phyloP scores from a whole-genome alignment of 768 basidiomycete species.

The Mycena vulgaris region DNA sequence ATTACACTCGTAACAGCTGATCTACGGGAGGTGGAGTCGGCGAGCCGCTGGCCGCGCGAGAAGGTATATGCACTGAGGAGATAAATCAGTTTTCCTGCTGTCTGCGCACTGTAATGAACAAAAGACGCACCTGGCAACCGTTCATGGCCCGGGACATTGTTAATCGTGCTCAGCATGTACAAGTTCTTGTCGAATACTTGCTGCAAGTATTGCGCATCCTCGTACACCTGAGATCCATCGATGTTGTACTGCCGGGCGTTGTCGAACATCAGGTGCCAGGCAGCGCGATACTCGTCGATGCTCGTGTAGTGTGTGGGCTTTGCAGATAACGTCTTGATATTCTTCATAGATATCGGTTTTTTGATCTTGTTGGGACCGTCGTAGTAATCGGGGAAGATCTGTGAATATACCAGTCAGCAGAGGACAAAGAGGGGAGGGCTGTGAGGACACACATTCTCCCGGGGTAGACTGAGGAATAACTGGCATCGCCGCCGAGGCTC shows the following conservation, averaged over 20 bases:
- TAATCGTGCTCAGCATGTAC: not conserved
- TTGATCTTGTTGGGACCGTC: not conserved
- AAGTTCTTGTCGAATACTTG: not conserved
- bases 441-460: slow-evolving; percentile 1
- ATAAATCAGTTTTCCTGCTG: not conserved
- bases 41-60: not conserved
- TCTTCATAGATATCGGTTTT: slow-evolving; percentile 6
- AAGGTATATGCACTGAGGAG: not conserved
- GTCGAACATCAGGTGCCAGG: slow-evolving; percentile 15
- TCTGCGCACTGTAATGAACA: not conserved
- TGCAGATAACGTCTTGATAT: not conserved
- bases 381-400: slow-evolving; percentile 7
- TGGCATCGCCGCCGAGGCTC: not conserved
- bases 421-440: not conserved
- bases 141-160: not conserved
- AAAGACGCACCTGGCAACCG: not conserved
- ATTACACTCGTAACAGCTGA: not conserved
- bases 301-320: not conserved
- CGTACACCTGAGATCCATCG: not conserved
- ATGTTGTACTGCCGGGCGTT: too few species aligned
- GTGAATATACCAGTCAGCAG: not conserved
- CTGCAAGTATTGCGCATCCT: not conserved
- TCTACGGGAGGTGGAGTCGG: slow-evolving; percentile 10
- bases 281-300: not conserved
- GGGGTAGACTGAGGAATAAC: too few species aligned